phyloP scores from a whole-genome alignment of 768 basidiomycete species.

The Xerocomus potaroensis region DNA sequence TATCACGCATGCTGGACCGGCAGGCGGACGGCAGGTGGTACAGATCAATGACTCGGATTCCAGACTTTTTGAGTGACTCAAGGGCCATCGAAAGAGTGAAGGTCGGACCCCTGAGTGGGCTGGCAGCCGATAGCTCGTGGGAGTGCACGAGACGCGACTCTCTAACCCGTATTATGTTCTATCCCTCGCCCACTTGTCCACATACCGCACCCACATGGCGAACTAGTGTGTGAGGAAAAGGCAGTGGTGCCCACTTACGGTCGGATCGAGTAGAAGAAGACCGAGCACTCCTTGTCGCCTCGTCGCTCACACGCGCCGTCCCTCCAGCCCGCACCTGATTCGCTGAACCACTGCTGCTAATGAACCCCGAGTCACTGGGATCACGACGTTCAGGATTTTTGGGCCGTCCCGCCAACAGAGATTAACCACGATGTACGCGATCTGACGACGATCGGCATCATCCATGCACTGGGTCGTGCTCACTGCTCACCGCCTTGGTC shows the following conservation, averaged over 20 bases:
- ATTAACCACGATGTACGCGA: slow-evolving; percentile 27
- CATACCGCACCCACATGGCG: slow-evolving; percentile 4
- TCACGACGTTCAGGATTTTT: slow-evolving; percentile 8
- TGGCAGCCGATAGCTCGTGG: slow-evolving; percentile 26
- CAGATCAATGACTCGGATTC: slow-evolving; percentile 32
- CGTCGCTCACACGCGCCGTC: slow-evolving; percentile 25
- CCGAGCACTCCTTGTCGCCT: slow-evolving; percentile 10
- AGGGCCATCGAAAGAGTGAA: slow-evolving; percentile 16
- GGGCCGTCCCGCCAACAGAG: slow-evolving; percentile 7
- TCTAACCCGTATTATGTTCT: slow-evolving; percentile 3
- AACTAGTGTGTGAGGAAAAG: slow-evolving; percentile 9
- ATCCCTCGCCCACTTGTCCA: neutral
- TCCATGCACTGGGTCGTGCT: slow-evolving; percentile 9
- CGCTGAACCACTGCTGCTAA: slow-evolving; percentile 4
- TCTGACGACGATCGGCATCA: slow-evolving; percentile 10
- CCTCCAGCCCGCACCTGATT: slow-evolving; percentile 7
- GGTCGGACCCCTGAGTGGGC: slow-evolving; percentile 31
- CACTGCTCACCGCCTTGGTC: slow-evolving; percentile 2
- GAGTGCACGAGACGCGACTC: slow-evolving; percentile 15
- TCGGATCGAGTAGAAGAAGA: slow-evolving; percentile 5
- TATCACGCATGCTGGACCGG: slow-evolving; percentile 29
- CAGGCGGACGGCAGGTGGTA: slow-evolving; percentile 30
- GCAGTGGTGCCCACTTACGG: slow-evolving; percentile 6
- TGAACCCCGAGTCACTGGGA: slow-evolving; percentile 15
- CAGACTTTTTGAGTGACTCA: slow-evolving; percentile 28